phyloP scores from a whole-genome alignment of 2,329 filamentous ascomycete genomes.

The Fusarium caatingaense region DNA sequence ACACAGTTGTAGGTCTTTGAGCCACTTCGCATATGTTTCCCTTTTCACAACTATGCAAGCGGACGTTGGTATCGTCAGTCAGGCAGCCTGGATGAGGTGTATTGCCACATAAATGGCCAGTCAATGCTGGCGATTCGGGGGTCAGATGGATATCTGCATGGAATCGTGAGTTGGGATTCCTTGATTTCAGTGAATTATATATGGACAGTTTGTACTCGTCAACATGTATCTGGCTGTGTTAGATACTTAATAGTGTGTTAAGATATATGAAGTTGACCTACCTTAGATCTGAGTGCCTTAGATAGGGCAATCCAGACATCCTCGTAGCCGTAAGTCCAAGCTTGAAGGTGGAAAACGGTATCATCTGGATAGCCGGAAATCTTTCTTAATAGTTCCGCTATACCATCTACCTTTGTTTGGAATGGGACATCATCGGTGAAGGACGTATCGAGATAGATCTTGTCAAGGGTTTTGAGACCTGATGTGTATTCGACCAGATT shows the following conservation, averaged over 20 bases:
- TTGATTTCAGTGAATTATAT: constrained; percentile 71
- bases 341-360: constrained; percentile 84
- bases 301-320: constrained; percentile 90
- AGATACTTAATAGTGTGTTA: not conserved
- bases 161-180: constrained; percentile 54
- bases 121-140: constrained; percentile 74
- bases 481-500: constrained; percentile 78
- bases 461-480: constrained; percentile 76
- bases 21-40: constrained; percentile 69
- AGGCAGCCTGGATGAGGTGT: constrained; percentile 75
- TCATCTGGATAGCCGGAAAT: constrained; percentile 75
- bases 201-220: constrained; percentile 82
- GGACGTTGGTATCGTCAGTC: constrained; percentile 69
- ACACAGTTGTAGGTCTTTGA: constrained; percentile 68
- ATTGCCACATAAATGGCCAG: constrained; percentile 82
- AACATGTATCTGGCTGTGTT: constrained; percentile 74
- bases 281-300: constrained; percentile 72
- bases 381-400: constrained; percentile 78
- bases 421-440: constrained; percentile 65
- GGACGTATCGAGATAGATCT: constrained; percentile 90
- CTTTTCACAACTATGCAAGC: constrained; percentile 88
- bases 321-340: constrained; percentile 93
- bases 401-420: constrained; percentile 76
- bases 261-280: constrained; percentile 45
- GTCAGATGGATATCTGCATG: constrained; percentile 57